Base-by-base conservation (phyloP, 192 early-diverging fungal genomes). In the Rhizophagus clarus region DNA sequence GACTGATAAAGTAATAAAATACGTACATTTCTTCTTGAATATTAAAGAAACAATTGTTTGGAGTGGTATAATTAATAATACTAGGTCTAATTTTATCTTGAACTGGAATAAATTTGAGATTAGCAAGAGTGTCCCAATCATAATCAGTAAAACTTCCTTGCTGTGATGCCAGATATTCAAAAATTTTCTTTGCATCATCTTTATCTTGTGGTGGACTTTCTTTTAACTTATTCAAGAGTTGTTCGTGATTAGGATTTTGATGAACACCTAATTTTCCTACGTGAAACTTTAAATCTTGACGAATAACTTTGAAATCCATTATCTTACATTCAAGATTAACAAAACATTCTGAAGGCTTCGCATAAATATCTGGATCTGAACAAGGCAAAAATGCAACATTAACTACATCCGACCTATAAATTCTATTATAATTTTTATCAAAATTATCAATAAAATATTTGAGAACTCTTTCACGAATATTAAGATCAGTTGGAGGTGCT, bases 361-460 rank as follows among this genome's bases (percentile, higher is more conserved):
- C 84, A 62, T 93, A 84, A 7, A 80, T 72, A 29, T 81, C 76
- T 2, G 79, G 74, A 5, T 82, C 81, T 0, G 83, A 76, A 32
- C 88, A 87, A 0, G 95, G 94, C 3, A 96, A 74, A 81, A 95
- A 97, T 8, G 85, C 80, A 0, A 79, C 79, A 24, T 83, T 84
- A 56, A 94, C 76, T 3, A 45, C 79, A 7, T 32, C 67, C 1
- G 88, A 79, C 26, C 81, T 80, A 79, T 94, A 97, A 11, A 80
- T 66, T 3, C 62, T 20, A 1, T 71, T 29, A 72, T 95, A 96
- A 22, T 84, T 76, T 0, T 78, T 78, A 68, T 92, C 85, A 76
- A 86, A 89, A 64, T 95, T 85, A n/a, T 94, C 91, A 17, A 95
- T 77, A 62, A 97, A 90, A 82, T 95, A 95, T 1, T 79, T 76